These are phyloP conservation scores for Mycena kentingensis DNA, from an alignment of 768 basidiomycete genomes.

Conservation along the genomic window DNA sequence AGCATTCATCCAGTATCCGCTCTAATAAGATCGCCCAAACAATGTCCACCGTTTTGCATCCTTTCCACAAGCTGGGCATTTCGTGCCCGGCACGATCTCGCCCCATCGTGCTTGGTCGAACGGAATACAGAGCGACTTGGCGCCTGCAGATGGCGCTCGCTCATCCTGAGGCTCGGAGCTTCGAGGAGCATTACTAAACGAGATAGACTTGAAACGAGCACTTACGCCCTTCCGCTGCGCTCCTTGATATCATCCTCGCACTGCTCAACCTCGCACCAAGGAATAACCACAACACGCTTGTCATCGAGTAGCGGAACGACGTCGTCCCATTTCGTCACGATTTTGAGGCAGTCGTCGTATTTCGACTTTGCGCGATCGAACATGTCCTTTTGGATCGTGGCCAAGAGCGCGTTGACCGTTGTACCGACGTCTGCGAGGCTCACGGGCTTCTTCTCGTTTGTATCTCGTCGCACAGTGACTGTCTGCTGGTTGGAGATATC, in stretches of 20 bases:
- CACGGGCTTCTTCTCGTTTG: constrained; percentile 47
- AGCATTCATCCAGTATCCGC: no score
- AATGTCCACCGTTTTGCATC: constrained; percentile 96
- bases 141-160: constrained; percentile 94
- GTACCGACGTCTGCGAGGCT: constrained; percentile 41
- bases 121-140: constrained; percentile 95
- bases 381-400: constrained; percentile 89
- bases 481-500: constrained; percentile 85
- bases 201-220: constrained; percentile 18
- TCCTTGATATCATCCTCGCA: constrained; percentile 99
- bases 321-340: constrained; percentile 87
- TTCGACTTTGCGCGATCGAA: constrained; percentile 72
- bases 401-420: constrained; percentile 68
- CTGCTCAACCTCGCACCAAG: constrained; percentile 92
- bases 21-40: constrained; percentile 94
- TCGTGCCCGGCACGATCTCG: constrained; percentile 79
- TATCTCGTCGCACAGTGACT: constrained; percentile 78
- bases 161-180: constrained; percentile 90
- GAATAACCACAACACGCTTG: constrained; percentile 86
- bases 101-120: constrained; percentile 88
- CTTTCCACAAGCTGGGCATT: constrained; percentile 85
- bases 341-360: constrained; percentile 71
- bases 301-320: constrained; percentile 88
- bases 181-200: constrained; percentile 11
- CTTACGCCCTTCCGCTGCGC: constrained; percentile 79